Base-by-base conservation (phyloP, 169 alveolate genomes). In the Plasmodium billcollinsi region DNA sequence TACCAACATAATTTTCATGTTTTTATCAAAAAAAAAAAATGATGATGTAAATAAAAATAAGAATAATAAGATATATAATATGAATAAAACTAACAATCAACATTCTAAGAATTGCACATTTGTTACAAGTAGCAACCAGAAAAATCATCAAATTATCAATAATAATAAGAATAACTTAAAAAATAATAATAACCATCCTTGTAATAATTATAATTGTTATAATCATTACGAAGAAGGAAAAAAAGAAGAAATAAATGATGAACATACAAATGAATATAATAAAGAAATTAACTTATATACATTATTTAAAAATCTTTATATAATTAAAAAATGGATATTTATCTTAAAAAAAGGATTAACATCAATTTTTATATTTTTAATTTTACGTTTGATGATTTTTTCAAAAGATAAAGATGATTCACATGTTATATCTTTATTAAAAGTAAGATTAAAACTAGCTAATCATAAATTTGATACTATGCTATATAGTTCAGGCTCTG, bases 381-480 rank as follows among this genome's bases (percentile, higher is more conserved):
- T 66, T 2, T 73, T 80, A 14, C 61, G 90, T 5, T 21, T 80
- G 47, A 14, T 61, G 26, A 56, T 62, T n/a, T 2, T 67, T 14
- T 29, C 47, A 12, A 67, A 33, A 49, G 83, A 54, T 18, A 66
- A 80, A 63, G 85, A 80, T 69, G 90, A 80, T 59, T 80, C 90
- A 11, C 90, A 80, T 62, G 90, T 80, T 11, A 6, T 80, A 43
- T 67, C 90, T 12, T 73, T 80, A 24, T 49, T 80, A 69, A 80
- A 80, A 20, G 90, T 80, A 11, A 58, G 90, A 20, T 62, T 80
- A 72, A 71, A 80, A 54, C 50, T 80, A 26, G 18, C 74, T 56
- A 56, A 49, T 15, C 90, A 80, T 62, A 29, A 80, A 12, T 80
- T 80, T 62, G 90, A 80, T 18, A 80, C 66, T 50, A 80, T 80